A percentile compares a stretch with the other conserved stretches of the same genome.
Evolutionary conservation across 345 rosid species (phyloP).

Genomic region (Gossypium rotundifolium): DNA sequence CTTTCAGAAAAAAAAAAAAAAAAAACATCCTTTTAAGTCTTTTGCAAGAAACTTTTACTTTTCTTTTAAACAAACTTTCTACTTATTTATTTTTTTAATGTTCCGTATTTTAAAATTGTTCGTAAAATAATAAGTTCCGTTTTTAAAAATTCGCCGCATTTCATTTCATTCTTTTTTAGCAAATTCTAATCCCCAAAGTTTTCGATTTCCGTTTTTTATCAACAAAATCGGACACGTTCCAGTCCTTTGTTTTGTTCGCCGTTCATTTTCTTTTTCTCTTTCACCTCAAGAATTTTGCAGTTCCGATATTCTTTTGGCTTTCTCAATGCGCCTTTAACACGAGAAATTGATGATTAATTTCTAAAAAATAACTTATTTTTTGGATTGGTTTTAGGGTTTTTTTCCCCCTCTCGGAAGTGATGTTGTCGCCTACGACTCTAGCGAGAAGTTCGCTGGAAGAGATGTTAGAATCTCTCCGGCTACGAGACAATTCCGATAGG

Average conservation of each 20-base stretch:
- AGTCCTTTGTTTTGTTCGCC: neutral
- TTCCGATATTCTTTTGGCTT: neutral
- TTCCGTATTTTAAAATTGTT: no score
- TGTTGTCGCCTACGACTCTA: slow-evolving; percentile 58
- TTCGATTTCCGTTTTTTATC: neutral
- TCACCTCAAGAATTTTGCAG: neutral
- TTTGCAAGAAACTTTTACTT: no score
- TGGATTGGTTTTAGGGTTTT: neutral
- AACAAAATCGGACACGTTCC: slow-evolving; percentile 2
- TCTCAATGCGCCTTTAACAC: neutral
- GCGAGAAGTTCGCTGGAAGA: slow-evolving; percentile 88
- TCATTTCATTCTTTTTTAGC: neutral
- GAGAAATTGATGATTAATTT: neutral
- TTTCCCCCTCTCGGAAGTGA: slow-evolving; percentile 22
- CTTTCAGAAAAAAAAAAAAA: no score
- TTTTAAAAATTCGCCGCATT: neutral
- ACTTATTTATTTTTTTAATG: no score
- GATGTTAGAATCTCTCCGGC: slow-evolving; percentile 81
- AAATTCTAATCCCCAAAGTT: neutral
- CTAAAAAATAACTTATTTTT: neutral
- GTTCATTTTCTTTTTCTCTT: neutral
- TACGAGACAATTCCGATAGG: slow-evolving; percentile 55
- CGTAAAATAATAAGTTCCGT: no score
- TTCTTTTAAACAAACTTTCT: no score
- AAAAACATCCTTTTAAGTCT: no score